Evolutionary conservation across 164 flowering plant species (phyloP), one percentile per base, ranked within the genome.

Genomic region (Piper longum): DNA sequence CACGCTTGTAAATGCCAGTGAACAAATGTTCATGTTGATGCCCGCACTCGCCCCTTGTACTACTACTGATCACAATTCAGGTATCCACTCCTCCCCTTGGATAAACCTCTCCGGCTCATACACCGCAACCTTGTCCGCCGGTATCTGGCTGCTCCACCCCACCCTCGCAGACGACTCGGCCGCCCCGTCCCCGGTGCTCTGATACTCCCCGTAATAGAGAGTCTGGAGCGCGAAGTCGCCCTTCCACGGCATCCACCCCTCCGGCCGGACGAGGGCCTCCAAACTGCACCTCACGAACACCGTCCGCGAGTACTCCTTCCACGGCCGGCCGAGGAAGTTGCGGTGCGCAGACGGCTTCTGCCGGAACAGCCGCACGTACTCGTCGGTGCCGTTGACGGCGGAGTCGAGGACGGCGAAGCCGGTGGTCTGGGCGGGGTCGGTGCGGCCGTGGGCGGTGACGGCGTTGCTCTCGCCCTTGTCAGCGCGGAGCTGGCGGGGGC

Each of bases 111-210:
- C 66, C 9, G 81, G 80, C 0, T 95, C 83, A 67, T 89, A 89
- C 0, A 74, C 26, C 5, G 14, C 3, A 7, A 85, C 76, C 69
- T 83, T 86, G 55, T 80, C 70, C 4, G 70, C 66, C 0, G 91
- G 87, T 56, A 91, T 77, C 77, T 67, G 79, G 76, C 78, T 85
- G 64, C 95, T 88, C 98, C 98, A 91, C 0, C 62, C 1, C n/a
- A 91, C 96, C 57, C 96, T 70, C 41, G 62, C 66, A 0, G 85
- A 60, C 13, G 61, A 4, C 57, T 72, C 58, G 6, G 87, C 12
- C 52, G 14, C 77, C 1, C 96, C 93, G 0, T 76, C 60, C 0
- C 98, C 98, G 2, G 73, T 42, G 62, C 84, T 91, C 13, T 45
- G 67, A 54, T 71, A 80, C 76, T 83, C 88, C 1, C 69, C 75